Evolutionary conservation across 441 rosid species (phyloP), one percentile per base, ranked within the genome.

Genomic region (Hura crepitans): DNA sequence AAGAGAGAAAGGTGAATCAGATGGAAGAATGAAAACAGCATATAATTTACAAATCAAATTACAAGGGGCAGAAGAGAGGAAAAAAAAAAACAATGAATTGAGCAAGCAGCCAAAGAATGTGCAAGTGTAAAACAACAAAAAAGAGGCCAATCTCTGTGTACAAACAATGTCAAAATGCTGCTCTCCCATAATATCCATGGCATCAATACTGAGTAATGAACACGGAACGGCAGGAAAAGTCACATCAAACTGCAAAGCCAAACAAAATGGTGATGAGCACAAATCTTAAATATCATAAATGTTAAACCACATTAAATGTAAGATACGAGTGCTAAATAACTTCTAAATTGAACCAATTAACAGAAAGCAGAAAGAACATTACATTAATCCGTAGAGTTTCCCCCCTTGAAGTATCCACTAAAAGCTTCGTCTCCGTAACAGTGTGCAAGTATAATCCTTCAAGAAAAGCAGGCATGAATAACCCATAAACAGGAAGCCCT

Each of bases 161-260:
- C 86, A 68, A 80, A 95, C 99, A 61, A 95, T 88, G 75, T 95
- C 97, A 75, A 90, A 87, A 80, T 95, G 97, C 57, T 88, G 88
- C 81, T 88, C 97, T 66, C 99, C 99, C 70, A 97, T 90, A 79
- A 92, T 88, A 78, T 95, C 99, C 90, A 90, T 92, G 60, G 95
- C 96, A 78, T 95, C 97, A 65, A 92, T 79, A 78, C 92, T 92
- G 66, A 92, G 87, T 70, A 92, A 85, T 43, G 97, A 87, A 75
- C 97, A 95, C 39, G 97, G 89, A 72, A 95, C 69, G 71, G 89
- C 89, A 73, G 97, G 99, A 77, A 95, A 95, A 22, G 95, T 89
- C 68, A 95, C 79, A 74, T 95, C 99, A 71, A 95, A 95, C 97
- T 95, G 95, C 88, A 83, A 3, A 67, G 73, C 61, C 35, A 70